Evolutionary conservation across 2,329 filamentous ascomycete species (phyloP).

Genomic region (Acrodontium crateriforme): DNA sequence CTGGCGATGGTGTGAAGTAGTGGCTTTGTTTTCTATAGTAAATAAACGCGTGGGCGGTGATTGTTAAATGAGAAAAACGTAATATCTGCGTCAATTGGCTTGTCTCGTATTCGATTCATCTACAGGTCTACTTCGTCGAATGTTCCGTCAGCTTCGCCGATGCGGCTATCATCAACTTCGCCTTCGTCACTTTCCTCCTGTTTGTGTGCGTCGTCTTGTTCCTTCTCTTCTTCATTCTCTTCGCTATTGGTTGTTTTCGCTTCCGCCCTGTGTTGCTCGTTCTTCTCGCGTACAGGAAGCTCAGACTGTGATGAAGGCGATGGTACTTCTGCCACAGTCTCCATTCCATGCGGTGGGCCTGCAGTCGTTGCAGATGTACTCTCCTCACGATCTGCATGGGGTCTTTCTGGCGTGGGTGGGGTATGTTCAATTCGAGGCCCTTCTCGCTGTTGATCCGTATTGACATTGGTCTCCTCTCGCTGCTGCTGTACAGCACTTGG

Average conservation of each 20-base stretch:
- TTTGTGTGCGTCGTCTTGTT: not conserved
- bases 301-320: not conserved
- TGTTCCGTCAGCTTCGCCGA: constrained; percentile 7
- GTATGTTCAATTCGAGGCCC: constrained; percentile 37
- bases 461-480: too few species aligned
- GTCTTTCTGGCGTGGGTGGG: constrained; percentile 35
- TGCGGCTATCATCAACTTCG: constrained; percentile 1
- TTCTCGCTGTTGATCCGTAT: constrained; percentile 21
- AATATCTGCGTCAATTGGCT: too few species aligned
- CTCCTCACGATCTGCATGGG: constrained; percentile 6
- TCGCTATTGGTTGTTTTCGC: constrained; percentile 2
- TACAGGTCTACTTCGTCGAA: constrained; percentile 13
- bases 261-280: constrained; percentile 1
- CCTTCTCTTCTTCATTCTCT: constrained; percentile 2
- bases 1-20: too few species aligned
- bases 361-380: constrained; percentile 2
- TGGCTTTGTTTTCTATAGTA: too few species aligned
- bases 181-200: constrained; percentile 3
- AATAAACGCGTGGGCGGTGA: too few species aligned
- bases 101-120: too few species aligned
- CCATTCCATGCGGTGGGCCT: not conserved
- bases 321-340: constrained; percentile 2
- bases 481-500: constrained; percentile 22
- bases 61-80: too few species aligned
- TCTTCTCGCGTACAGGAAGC: not conserved